Evolutionary conservation across 2,329 filamentous ascomycete genomes (phyloP), one percentile per base, ranked within the genome.

Genomic region (Xylariaceae sp.): DNA sequence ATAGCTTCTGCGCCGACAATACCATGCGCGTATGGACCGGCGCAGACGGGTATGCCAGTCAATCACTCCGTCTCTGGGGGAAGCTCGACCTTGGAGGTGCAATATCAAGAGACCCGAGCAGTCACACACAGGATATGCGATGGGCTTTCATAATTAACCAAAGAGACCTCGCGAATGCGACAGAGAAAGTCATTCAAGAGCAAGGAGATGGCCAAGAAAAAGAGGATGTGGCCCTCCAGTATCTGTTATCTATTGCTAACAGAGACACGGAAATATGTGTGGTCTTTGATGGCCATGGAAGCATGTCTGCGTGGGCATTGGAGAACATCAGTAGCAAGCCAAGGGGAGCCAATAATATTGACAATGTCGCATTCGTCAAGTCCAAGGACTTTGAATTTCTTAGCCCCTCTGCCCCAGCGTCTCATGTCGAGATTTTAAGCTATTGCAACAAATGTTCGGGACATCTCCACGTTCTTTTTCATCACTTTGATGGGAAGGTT

Each of bases 221-320:
- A 54, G 83, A 88, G 23, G 87, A 89, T 58, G 83, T 91, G 61
- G 89, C 90, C 5, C 78, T 97, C 47, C 88, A 95, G 65, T 91
- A 96, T 69, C 78, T 98, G 4, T 89, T 96, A 39, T 89, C 92
- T 64, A 83, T 97, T 65, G 91, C 92, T 8, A 95, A 94, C 60
- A 88, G 88, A 49, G 90, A 84, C 53, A 91, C 93, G 0, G 95
- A 99, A 71, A 85, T 99, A 2, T 95, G 92, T 64, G 82, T 98
- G 21, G 87, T 94, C 7, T 79, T 96, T 44, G 92, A 98, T 73
- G 87, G 88, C n/a, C 79, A 82, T 44, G 94, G 94, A 1, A 87
- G 88, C 63, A 91, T 98, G 89, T 92, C 91, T 36, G 92, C 91
- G 0, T 97, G 94, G 91, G 94, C 92, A 0, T 76, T 99, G 53